Base-by-base conservation (phyloP, 1,139 yeast genomes). In the Blastobotrys elegans region DNA sequence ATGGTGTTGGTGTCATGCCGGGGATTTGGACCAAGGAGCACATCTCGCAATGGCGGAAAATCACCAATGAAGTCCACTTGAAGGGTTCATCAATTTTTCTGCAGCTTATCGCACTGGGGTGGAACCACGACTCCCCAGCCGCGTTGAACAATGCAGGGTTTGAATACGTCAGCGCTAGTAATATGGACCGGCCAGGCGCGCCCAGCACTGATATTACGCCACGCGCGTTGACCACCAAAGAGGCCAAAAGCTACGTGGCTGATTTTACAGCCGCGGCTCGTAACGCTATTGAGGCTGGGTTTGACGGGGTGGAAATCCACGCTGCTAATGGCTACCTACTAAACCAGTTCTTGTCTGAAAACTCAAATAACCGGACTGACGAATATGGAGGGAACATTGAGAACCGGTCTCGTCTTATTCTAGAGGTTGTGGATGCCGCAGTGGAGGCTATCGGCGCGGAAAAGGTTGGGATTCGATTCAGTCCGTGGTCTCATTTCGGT, bases 221-320 rank as follows among this genome's bases (percentile, higher is more conserved):
- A 7, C 59, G 65, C 32, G 70, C 66, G 4, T 56, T 71, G 36
- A 68, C 77, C 10, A 54, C 56, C 24, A 67, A 63, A 18, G 79
- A 75, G 49, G 64, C 77, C 53, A 58, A 68, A 40, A 57, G 62
- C 24, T 56, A 66, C 40, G 62, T 72, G 33, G 53, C 65, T 46
- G 58, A 60, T 21, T 74, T 61, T 49, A 68, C 66, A 1, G 51
- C 56, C 3, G 78, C 79, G 6, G 78, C 78, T 20, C 66, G 65
- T 53, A 68, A 68, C 44, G 74, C 80, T 0, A 48, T 76, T 31
- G 68, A 61, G 6, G 81, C 82, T 4, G 87, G 87, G 10, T 80
- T 81, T 50, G 90, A 84, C 61, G 80, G 80, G 56, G 75, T 84
- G 32, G 87, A 84, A 64, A 61, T 84, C 47, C 90, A 83, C 60